Conservation (phyloP, 176 grass and related monocot genomes). For the Otatea glauca region DNA sequence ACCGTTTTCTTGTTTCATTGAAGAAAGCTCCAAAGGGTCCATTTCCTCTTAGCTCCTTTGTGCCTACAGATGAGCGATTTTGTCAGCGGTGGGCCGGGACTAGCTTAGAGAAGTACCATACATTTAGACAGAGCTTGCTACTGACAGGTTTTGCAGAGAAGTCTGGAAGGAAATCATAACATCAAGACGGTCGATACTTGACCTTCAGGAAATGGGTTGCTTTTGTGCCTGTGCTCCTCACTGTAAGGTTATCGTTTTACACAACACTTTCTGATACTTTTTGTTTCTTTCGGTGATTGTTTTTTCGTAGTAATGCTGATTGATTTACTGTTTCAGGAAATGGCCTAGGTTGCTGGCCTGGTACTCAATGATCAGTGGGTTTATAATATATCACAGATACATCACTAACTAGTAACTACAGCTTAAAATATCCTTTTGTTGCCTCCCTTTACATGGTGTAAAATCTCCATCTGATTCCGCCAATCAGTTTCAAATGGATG, state of each 20-base stretch:
- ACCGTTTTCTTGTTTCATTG: constrained; percentile 84
- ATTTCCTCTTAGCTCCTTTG: constrained; percentile 92
- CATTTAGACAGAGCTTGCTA: constrained; percentile 79
- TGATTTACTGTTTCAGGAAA: constrained; percentile 49
- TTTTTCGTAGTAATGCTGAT: constrained; percentile 26
- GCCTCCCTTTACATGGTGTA: constrained; percentile 1
- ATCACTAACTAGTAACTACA: constrained; percentile 44
- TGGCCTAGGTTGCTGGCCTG: constrained; percentile 33
- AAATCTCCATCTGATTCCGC: constrained; percentile 1
- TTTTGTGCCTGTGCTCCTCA: constrained; percentile 17
- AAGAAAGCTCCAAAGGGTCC: constrained; percentile 93
- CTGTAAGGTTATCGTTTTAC: constrained; percentile 35
- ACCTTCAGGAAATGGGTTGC: constrained; percentile 21
- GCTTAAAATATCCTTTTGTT: constrained; percentile 9
- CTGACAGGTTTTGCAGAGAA: constrained; percentile 61
- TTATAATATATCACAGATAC: constrained; percentile 24
- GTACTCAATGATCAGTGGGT: constrained; percentile 3
- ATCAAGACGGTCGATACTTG: constrained; percentile 40
- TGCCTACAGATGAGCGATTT: constrained; percentile 86
- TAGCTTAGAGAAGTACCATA: constrained; percentile 82
- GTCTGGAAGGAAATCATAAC: constrained; percentile 59
- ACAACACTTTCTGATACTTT: not conserved
- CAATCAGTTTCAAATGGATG: constrained; percentile 19
- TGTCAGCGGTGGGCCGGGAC: constrained; percentile 92
- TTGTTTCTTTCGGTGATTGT: not conserved